Base-by-base conservation (phyloP, 2,329 filamentous ascomycete genomes). In the Amauroascus verrucosus region DNA sequence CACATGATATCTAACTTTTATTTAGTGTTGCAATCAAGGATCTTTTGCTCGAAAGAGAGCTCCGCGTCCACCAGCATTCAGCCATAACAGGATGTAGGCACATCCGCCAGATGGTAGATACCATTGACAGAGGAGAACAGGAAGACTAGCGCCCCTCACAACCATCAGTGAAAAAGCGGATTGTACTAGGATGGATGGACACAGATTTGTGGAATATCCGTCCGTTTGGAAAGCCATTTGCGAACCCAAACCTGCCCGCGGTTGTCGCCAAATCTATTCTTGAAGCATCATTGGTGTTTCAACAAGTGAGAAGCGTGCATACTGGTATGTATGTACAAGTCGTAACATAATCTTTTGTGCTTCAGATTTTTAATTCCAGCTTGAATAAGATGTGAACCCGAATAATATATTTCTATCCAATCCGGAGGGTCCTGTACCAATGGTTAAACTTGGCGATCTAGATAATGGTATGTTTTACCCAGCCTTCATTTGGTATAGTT, bases 111-210 rank as follows among this genome's bases (percentile, higher is more conserved):
- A 41, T 51, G 16, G 30, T 57, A 13, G 45, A 55, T 53, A 28
- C 55, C 24, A 55, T 54, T 41, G 45, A 54, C 6, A 53, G 50
- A 38, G 14, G 38, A 32, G 54, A 56, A 26, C 24, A 54, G 54
- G 26, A 56, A 8, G 54, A 56, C 28, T 56, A 51, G 54, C 44
- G 26, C 22, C 33, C 54, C 3, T 54, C 56, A 32, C 33, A 30
- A 18, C 16, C 43, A 51, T 30, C 49, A 35, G 38, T 55, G 26
- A 56, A 45, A n/a, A 53, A 56, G 46, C 45, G 56, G 4, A 57
- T 57, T 14, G 56, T 53, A 14, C 33, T 57, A 11, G 53, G 54
- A 22, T 57, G 50, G 54, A 57, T 57, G 53, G 50, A 54, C 46
- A 57, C 50, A 9, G 56, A 56, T 47, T 16, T 57, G 22, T 57